Evolutionary conservation across 139 green algal genomes (phyloP).

Genomic region (Tetratostichococcus sp.): DNA sequence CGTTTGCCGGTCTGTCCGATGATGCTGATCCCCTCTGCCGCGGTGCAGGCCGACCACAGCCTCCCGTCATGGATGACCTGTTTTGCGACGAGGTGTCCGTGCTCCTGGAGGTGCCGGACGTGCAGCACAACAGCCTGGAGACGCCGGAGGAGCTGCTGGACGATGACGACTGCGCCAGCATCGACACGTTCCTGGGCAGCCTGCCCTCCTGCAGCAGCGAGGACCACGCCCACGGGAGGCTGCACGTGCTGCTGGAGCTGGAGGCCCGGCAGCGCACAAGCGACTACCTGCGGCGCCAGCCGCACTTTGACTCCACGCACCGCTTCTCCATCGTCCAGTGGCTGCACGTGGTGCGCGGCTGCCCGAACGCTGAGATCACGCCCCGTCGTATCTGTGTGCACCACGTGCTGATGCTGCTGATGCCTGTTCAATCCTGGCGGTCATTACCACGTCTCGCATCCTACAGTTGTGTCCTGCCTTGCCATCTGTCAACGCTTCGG

Average conservation of each 20-base stretch:
- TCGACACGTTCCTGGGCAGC: not conserved
- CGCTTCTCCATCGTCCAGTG: constrained; percentile 1
- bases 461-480: too few relatives aligned
- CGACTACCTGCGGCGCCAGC: not conserved
- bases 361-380: too few relatives aligned
- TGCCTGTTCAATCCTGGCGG: too few relatives aligned
- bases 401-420: too few relatives aligned
- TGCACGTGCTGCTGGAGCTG: not conserved
- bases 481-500: not conserved
- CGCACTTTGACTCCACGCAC: not conserved
- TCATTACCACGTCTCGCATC: too few relatives aligned
- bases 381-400: not conserved
- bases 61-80: too few relatives aligned
- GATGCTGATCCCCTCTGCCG: too few relatives aligned
- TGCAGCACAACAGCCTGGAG: not conserved
- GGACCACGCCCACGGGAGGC: not conserved
- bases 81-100: not conserved
- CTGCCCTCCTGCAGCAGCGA: not conserved
- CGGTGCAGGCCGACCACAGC: too few relatives aligned
- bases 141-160: not conserved
- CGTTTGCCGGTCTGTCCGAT: too few relatives aligned
- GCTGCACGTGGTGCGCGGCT: not conserved
- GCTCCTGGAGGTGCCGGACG: not conserved
- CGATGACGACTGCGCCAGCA: not conserved
- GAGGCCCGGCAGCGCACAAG: not conserved